A percentile compares a stretch with the other conserved stretches of the same genome.
phyloP scores from a whole-genome alignment of 768 basidiomycete genomes.

The Pleurotus platypus region DNA sequence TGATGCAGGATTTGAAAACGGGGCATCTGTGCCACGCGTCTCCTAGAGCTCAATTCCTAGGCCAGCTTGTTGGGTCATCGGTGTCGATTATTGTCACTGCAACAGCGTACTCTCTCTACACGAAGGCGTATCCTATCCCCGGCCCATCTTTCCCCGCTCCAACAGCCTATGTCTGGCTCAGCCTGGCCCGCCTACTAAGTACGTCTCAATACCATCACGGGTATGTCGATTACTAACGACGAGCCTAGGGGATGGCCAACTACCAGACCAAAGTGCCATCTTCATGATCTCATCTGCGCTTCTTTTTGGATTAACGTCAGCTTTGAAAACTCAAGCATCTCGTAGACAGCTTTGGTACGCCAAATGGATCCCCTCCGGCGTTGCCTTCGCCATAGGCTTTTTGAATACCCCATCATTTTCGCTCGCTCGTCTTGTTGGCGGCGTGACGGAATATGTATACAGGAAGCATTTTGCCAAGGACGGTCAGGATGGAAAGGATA shows the following conservation, averaged over 20 bases:
- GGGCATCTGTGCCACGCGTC: constrained; percentile 91
- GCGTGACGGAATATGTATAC: constrained; percentile 73
- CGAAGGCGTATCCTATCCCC: constrained; percentile 82
- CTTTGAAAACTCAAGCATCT: constrained; percentile 58
- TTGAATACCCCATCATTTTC: constrained; percentile 95
- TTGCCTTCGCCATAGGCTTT: constrained; percentile 95
- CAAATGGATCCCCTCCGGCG: constrained; percentile 87
- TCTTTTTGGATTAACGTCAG: constrained; percentile 66
- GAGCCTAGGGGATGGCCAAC: constrained; percentile 67
- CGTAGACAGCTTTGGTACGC: constrained; percentile 48
- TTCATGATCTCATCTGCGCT: constrained; percentile 83
- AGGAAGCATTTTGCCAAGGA: constrained; percentile 49
- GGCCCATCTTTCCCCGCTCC: constrained; percentile 96
- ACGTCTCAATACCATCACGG: constrained; percentile 23
- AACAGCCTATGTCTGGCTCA: constrained; percentile 91
- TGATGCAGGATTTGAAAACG: constrained; percentile 99
- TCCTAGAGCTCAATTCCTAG: constrained; percentile 91
- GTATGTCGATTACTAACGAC: neutral
- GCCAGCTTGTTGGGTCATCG: constrained; percentile 87
- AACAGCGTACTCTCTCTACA: constrained; percentile 85
- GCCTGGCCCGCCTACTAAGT: constrained; percentile 74
- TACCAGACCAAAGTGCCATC: constrained; percentile 67
- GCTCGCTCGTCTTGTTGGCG: constrained; percentile 86
- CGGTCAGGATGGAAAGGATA: constrained; percentile 55
- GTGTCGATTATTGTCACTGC: constrained; percentile 88